Evolutionary conservation across 116 monocot species (phyloP), one percentile per base, ranked within the genome.

Genomic region (Cymodocea nodosa): DNA sequence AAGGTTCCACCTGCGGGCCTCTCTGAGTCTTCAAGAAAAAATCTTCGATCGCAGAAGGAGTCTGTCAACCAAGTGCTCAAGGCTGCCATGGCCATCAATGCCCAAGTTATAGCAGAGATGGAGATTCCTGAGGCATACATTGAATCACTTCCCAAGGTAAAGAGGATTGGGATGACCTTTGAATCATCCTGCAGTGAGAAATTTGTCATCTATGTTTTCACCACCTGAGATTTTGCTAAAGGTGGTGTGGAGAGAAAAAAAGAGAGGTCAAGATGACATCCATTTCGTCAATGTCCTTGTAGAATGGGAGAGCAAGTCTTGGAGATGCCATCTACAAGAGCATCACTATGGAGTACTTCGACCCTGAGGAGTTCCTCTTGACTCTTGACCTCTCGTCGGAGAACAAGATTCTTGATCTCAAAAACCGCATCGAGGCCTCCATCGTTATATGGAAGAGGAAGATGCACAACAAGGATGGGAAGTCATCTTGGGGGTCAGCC

Each of bases 21-120:
- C 30, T 86, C 93, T 2, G 86, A 86, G 37, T 78, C 84, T 16
- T 80, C 89, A 10, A 70, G 74, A 50, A 85, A 78, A 64, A 89
- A 89, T 86, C 70, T 93, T 15, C 76, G 74, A 24, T 84, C 77
- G 49, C 93, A 89, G 76, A 93, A 86, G 55, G 93, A 93, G 17
- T 85, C 84, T 7, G 86, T 89, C n/a, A 68, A 85, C 48, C 89
- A 93, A 73, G 83, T 93, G 35, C 82, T 93, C 19, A 93, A 93
- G 74, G 93, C 89, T 22, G 89, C 86, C 35, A 93, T 93, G 93
- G 89, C 93, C 4, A 93, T 93, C 50, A 93, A 93, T 73, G 89
- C 93, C 18, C 85, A 89, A 77, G 86, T 93, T 64, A 65, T 93
- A 6, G 66, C 71, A 63, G 93, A 88, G 68, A 93, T 93, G 93